Base-by-base conservation (phyloP, 805 yeast genomes). In the Ogataea polymorpha region DNA sequence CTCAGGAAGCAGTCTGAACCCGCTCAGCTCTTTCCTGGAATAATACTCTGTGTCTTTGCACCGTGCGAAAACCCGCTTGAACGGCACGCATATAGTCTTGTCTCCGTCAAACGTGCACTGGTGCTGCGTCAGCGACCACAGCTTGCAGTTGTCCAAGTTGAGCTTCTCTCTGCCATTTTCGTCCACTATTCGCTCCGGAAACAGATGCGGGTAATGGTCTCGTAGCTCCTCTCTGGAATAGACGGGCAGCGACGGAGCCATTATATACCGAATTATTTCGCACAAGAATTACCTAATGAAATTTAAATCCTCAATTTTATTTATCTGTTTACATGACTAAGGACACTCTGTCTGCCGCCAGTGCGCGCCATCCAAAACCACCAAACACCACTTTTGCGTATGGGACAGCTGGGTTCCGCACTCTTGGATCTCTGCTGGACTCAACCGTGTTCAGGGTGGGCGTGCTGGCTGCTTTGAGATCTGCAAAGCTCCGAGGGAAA, bases 341-440 rank as follows among this genome's bases (percentile, higher is more conserved):
- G 16, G 27, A 20, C 3, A 17, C 8, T 11, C 40, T 48, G 39
- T 33, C 39, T 10, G 28, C 30, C 7, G 31, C 45, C 3, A 17
- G 39, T 11, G 38, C 43, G 24, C n/a, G 45, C 11, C 72, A 74
- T 47, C 72, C 72, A 21, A 77, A 75, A 41, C 79, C 82, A 1
- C 58, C 61, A n/a, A 61, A 53, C 17, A 52, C 44, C 25, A 41
- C 46, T 2, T 82, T 78, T 56, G 65, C 77, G 13, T 93, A 93
- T 56, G 99, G 99, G n/a, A 93, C 99, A 1, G 99, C 99, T 2
- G 99, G 99, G 7, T 93, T 93, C 67, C 77, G 99, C 44, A 81
- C 82, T 67, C 68, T 77, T 35, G 90, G 95, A 2, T 58, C 65
- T 15, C 63, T 72, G 13, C 67, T 91, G 49, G 95, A 87, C 58